Evolutionary conservation across 2,329 filamentous ascomycete genomes (phyloP).

Genomic region (Neopestalotiopsis sp.): DNA sequence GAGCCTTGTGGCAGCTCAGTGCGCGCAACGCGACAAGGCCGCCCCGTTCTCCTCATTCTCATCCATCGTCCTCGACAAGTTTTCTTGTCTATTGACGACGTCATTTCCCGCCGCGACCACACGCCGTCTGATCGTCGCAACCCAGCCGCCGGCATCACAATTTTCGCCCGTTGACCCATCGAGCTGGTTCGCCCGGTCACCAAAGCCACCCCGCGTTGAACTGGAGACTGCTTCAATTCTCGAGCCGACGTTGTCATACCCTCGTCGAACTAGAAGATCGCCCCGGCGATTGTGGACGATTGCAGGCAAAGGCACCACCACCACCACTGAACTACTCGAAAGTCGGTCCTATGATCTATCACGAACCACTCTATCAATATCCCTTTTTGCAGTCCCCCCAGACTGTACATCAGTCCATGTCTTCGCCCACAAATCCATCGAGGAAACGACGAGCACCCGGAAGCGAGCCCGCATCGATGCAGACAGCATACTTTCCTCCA

Average conservation of each 20-base stretch:
- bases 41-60: neutral
- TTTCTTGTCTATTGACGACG: neutral
- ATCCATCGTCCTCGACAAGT: neutral
- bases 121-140: neutral
- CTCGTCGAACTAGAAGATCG: neutral
- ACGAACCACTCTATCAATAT: constrained; percentile 2
- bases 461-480: constrained; percentile 34
- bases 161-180: neutral
- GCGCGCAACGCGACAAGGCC: constrained; percentile 5
- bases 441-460: constrained; percentile 40
- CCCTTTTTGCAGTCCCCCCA: constrained; percentile 6
- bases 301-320: neutral
- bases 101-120: neutral
- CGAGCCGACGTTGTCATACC: neutral
- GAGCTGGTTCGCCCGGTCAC: neutral
- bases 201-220: neutral
- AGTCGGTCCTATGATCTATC: constrained; percentile 7
- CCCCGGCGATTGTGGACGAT: neutral
- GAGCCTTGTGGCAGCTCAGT: constrained; percentile 14
- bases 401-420: constrained; percentile 20
- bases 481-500: constrained; percentile 37
- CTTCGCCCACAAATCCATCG: constrained; percentile 32
- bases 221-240: neutral
- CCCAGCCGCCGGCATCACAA: neutral
- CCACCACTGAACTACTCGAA: neutral